Evolutionary conservation across 345 rosid genomes (phyloP).

Genomic region (Durio zibethinus): DNA sequence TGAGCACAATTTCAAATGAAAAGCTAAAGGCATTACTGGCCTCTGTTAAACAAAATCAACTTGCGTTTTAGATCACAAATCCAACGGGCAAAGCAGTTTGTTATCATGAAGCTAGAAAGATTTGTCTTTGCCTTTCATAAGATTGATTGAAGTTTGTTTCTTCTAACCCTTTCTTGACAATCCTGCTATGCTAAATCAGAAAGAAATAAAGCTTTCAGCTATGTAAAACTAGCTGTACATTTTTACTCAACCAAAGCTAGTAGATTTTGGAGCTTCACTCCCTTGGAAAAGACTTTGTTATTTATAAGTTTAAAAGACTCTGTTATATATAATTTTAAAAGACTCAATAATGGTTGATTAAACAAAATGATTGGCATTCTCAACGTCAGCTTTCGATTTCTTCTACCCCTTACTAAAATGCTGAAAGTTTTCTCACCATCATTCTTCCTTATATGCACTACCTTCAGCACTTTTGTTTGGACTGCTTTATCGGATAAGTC

Average conservation of each 20-base stretch:
- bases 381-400: constrained; percentile 82
- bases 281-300: constrained; percentile 79
- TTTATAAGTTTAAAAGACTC: constrained; percentile 71
- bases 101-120: constrained; percentile 19
- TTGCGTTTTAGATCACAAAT: constrained; percentile 23
- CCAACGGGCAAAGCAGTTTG: constrained; percentile 5
- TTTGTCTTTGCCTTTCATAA: constrained; percentile 13
- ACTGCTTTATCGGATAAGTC: constrained; percentile 23
- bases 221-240: constrained; percentile 42
- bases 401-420: constrained; percentile 82
- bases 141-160: constrained; percentile 14
- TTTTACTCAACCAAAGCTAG: constrained; percentile 30
- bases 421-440: constrained; percentile 82
- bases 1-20: not conserved
- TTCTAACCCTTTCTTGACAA: constrained; percentile 13
- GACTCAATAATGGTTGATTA: constrained; percentile 80
- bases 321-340: no score
- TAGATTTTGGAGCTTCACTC: constrained; percentile 63
- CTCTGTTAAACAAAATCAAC: constrained; percentile 27
- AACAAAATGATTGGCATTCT: constrained; percentile 92
- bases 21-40: not conserved
- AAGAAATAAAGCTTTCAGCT: constrained; percentile 19
- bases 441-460: constrained; percentile 33
- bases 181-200: constrained; percentile 13
- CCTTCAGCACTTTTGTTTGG: constrained; percentile 29